Evolutionary conservation across 2,329 filamentous ascomycete genomes (phyloP).

Genomic region (Stylonectria norvegica): DNA sequence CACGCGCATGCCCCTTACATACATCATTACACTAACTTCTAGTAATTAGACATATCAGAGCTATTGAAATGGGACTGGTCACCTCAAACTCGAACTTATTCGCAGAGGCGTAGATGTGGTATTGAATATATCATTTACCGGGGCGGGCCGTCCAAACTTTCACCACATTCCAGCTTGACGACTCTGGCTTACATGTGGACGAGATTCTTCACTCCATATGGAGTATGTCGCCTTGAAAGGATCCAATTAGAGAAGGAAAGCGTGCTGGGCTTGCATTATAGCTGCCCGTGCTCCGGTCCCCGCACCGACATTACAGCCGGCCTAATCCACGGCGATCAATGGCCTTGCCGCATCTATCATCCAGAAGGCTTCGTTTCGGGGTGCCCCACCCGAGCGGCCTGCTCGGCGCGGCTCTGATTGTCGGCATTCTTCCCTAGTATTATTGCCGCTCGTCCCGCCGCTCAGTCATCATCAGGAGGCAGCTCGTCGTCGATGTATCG

Average conservation of each 20-base stretch:
- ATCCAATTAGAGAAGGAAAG: constrained; percentile 23
- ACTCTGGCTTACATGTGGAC: background rate
- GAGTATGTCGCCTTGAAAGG: constrained; percentile 19
- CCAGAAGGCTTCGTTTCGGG: background rate
- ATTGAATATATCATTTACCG: too few species aligned
- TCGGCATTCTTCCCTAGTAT: background rate
- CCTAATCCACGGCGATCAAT: background rate
- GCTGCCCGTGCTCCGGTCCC: background rate
- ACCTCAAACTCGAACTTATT: too few species aligned
- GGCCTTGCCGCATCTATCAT: background rate
- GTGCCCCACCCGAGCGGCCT: background rate
- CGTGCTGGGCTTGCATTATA: constrained; percentile 3
- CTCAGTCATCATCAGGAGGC: constrained; percentile 89
- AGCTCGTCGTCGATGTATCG: constrained; percentile 97
- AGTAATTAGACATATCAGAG: too few species aligned
- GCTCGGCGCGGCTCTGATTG: background rate
- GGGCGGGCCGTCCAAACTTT: too few species aligned
- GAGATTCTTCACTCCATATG: too few species aligned
- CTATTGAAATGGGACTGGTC: too few species aligned
- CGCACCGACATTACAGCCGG: background rate
- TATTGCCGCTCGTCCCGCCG: background rate
- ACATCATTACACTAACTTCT: too few species aligned
- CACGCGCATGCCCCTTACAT: too few species aligned
- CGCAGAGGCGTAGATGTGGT: too few species aligned
- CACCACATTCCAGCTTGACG: too few species aligned